phyloP scores from a whole-genome alignment of 129 eudicot species.

The Kitagawia praeruptora region DNA sequence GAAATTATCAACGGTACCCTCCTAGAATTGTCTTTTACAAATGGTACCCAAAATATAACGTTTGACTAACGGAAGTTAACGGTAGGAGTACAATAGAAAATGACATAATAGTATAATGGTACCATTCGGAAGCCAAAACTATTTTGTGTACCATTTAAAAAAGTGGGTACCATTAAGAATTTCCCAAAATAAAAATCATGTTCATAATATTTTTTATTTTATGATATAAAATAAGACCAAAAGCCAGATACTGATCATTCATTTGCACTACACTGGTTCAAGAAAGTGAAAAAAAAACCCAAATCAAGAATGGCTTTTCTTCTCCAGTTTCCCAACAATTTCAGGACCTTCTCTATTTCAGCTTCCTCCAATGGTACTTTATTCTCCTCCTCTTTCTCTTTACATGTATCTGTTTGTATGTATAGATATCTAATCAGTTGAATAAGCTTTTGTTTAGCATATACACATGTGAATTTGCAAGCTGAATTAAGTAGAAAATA shows the following conservation, averaged over 20 bases:
- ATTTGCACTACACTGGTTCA: not conserved
- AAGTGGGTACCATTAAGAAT: no score
- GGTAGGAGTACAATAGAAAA: no score
- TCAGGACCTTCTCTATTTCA: conserved; percentile 40
- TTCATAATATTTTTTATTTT: no score
- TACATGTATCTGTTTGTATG: no score
- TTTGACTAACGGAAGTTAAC: no score
- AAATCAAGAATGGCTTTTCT: conserved; percentile 51
- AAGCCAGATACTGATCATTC: not conserved
- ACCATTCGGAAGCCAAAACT: no score
- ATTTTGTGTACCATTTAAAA: no score
- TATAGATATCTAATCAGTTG: not conserved
- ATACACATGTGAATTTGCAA: not conserved
- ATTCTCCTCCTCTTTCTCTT: not conserved
- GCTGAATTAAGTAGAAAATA: not conserved
- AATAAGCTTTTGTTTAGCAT: not conserved
- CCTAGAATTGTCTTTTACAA: no score
- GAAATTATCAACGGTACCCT: no score
- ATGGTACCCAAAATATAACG: no score
- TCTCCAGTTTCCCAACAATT: conserved; percentile 35
- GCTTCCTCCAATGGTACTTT: conserved; percentile 75
- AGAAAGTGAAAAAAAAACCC: conserved; percentile 2
- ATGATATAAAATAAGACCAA: not conserved
- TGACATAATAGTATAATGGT: no score
- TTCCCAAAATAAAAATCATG: no score